These are phyloP conservation scores for Xylariaceae sp. DNA, from an alignment of 2,329 filamentous ascomycete genomes.

Conservation along the genomic window DNA sequence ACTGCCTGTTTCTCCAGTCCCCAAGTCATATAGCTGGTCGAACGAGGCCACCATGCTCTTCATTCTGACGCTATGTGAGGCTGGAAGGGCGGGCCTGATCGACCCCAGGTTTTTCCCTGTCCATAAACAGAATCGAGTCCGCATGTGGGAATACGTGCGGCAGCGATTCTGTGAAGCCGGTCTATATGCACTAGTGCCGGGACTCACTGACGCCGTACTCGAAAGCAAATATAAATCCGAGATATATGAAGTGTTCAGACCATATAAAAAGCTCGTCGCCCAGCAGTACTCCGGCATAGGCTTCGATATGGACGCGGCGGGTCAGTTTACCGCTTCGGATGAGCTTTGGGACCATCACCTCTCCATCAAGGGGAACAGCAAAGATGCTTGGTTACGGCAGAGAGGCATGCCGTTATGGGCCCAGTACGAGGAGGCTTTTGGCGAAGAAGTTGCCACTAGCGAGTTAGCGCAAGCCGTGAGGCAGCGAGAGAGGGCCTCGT, in stretches of 20 bases:
- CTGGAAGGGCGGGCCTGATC: background rate
- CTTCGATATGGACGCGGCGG: background rate
- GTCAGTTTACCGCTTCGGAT: background rate
- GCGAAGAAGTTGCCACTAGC: background rate
- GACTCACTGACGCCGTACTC: background rate
- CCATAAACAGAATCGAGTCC: background rate
- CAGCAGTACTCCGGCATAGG: background rate
- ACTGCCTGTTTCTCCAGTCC: background rate
- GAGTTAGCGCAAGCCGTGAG: background rate
- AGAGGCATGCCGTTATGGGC: background rate
- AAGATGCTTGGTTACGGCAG: background rate
- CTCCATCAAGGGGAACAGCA: background rate
- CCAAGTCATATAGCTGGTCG: background rate
- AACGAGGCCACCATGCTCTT: background rate
- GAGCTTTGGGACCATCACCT: background rate
- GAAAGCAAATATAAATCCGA: background rate
- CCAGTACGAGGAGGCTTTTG: background rate
- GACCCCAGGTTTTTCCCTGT: background rate
- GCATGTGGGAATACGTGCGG: background rate
- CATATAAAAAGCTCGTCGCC: background rate
- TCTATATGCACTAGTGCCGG: background rate
- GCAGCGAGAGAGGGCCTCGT: background rate
- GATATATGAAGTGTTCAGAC: background rate
- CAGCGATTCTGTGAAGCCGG: background rate
- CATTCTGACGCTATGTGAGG: background rate